Evolutionary conservation across 1,284 basidiomycete genomes (phyloP), one percentile per base, ranked within the genome.

Genomic region (Porodaedalea pini): DNA sequence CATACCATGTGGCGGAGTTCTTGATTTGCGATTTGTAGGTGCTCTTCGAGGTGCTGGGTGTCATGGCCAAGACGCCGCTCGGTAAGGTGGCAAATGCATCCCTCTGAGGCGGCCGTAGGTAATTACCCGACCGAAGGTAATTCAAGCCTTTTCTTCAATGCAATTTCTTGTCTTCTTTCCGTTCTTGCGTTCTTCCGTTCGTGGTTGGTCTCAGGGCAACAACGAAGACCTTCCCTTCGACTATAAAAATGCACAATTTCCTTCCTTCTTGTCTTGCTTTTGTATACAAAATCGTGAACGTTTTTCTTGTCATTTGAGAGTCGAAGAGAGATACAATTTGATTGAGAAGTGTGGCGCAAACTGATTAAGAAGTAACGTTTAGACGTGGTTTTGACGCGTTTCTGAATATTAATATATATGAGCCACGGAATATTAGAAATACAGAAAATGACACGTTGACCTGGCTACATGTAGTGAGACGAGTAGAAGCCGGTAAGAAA

Each of bases 41-140:
- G 37, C 71, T 88, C 4, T 88, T 78, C 65, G 86, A 88, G 65
- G 86, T 88, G n/a, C 63, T 88, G 60, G 85, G 82, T 62, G 82
- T 88, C 48, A 88, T 88, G 86, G 83, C 81, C 11, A 88, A 88
- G 74, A 88, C 85, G 5, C 84, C 86, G 2, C 71, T 88, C 64
- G 85, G 86, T 68, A 86, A 85, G 70, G 67, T 77, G 15, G 45
- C 15, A 13, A 32, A 31, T 29, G 6, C 25, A 15, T 29, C 45
- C 31, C 31, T 27, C 17, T 8, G 2, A 15, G 25, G 31, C 10
- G 45, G 13, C 25, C 23, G 25, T 47, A 47, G 27, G 13, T 34
- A 23, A 31, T 29, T 4, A 10, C 27, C 32, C 32, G 32, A 34
- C 32, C 6, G 23, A 29, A 47, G 25, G 45, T 47, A 47, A 47